Base-by-base conservation (phyloP, 352 stramenopile genomes). In the Saprolegnia diclina region DNA sequence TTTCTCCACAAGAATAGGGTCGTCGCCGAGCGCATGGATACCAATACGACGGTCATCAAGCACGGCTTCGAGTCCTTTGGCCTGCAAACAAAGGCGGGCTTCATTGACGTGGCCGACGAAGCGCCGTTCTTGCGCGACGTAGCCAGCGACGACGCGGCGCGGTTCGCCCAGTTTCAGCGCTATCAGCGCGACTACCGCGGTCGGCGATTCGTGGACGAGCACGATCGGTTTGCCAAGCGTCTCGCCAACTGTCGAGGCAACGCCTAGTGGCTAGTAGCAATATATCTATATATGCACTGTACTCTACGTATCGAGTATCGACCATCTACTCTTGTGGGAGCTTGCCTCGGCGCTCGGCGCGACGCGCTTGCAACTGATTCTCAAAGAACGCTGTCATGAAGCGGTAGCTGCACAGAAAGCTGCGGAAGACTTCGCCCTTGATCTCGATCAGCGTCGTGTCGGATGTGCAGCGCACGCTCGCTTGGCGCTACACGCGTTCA, bases 351-450 rank as follows among this genome's bases (percentile, higher is more conserved):
- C 56, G 56, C 40, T 64, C 24, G 35, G 56, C 56, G 14, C 42
- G 22, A 4, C 85, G 81, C 5, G 71, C 71, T 72, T 89, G 87
- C 38, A 91, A 81, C 50, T 91, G 79, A 32, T 90, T 75, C 18
- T 79, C 77, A 54, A 91, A 93, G 65, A 89, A 93, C 26, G 85
- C 85, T 9, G 81, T 79, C 65, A 91, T 79, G 64, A 93, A 93
- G 73, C 91, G 81, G 71, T 90, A 88, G 70, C 85, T 93, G 53
- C 83, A 81, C 32, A 93, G 73, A 52, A 93, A 93, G 67, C 85
- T 93, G 35, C 85, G 85, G 66, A 93, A 93, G 4, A 81, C 87
- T 67, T 93, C 83, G 5, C 85, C 85, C 19, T 83, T 79, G 56
- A 93, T 91, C 70, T 93, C 85, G 21, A 93, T 78, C 26, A 93